Evolutionary conservation across 108 stramenopile species (phyloP).

Genomic region (Cyclotella kingstonii): DNA sequence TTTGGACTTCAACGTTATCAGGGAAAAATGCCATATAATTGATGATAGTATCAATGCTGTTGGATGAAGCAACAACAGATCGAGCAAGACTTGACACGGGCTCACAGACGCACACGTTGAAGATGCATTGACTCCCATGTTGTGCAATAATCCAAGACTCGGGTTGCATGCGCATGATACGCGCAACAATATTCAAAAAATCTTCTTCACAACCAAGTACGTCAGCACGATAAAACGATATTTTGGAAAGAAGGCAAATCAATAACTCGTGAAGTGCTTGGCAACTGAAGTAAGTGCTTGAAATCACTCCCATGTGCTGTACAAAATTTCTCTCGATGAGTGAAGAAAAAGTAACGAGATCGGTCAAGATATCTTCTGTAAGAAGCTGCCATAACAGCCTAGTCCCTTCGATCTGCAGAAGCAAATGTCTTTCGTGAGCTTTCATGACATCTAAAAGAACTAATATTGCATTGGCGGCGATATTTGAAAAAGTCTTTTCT

Average conservation of each 20-base stretch:
- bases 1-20: constrained; percentile 6
- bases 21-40: constrained; percentile 13
- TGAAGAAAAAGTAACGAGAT: not conserved
- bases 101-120: constrained; percentile 13
- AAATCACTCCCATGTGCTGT: not conserved
- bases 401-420: constrained; percentile 16
- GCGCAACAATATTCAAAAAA: constrained; percentile 2
- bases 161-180: constrained; percentile 6
- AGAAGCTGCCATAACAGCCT: constrained; percentile 27
- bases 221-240: constrained; percentile 7
- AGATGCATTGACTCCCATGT: constrained; percentile 19
- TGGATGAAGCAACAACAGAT: not conserved
- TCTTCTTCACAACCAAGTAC: not conserved
- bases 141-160: constrained; percentile 18
- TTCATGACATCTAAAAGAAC: constrained; percentile 22
- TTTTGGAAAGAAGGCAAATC: constrained; percentile 25
- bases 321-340: constrained; percentile 5
- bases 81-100: not conserved
- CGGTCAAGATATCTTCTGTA: not conserved
- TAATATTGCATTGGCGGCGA: constrained; percentile 11
- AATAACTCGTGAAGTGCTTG: constrained; percentile 9
- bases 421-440: not conserved
- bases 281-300: not conserved
- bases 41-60: constrained; percentile 6
- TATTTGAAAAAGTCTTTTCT: not conserved